Evolutionary conservation across 1,284 basidiomycete species (phyloP).

Genomic region (Apiotrichum porosum): DNA sequence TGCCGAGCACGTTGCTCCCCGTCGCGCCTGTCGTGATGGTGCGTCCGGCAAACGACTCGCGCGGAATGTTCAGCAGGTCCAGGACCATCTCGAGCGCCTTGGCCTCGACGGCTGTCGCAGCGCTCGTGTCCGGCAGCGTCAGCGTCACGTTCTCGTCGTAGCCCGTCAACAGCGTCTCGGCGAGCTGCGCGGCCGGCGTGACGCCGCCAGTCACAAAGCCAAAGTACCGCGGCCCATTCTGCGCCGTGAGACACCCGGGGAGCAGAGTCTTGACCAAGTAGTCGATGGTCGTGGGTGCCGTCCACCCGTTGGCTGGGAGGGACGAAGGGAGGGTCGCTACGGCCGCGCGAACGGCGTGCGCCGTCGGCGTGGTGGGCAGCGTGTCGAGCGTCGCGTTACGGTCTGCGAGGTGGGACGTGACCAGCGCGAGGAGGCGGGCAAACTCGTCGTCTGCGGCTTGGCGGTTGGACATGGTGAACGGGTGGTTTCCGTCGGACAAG

Average conservation of each 20-base stretch:
- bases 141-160: constrained; percentile 54
- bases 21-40: constrained; percentile 55
- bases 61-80: constrained; percentile 47
- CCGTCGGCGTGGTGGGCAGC: constrained; percentile 24
- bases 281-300: constrained; percentile 29
- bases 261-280: constrained; percentile 38
- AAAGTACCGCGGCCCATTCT: constrained; percentile 51
- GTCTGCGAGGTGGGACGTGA: constrained; percentile 14
- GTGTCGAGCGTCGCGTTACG: constrained; percentile 23
- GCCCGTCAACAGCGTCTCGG: constrained; percentile 44
- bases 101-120: constrained; percentile 49
- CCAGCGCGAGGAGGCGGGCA: neutral
- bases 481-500: too few species aligned
- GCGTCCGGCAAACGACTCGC: constrained; percentile 43
- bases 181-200: constrained; percentile 49
- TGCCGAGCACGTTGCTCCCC: constrained; percentile 52
- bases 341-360: constrained; percentile 11
- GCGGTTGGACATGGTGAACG: too few species aligned
- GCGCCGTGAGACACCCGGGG: constrained; percentile 47
- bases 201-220: constrained; percentile 53
- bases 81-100: constrained; percentile 50
- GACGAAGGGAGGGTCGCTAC: constrained; percentile 26
- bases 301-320: constrained; percentile 39
- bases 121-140: constrained; percentile 47
- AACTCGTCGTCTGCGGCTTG: neutral